Base-by-base conservation (phyloP, 805 yeast species). In the Starmerella gropengiesseri region DNA sequence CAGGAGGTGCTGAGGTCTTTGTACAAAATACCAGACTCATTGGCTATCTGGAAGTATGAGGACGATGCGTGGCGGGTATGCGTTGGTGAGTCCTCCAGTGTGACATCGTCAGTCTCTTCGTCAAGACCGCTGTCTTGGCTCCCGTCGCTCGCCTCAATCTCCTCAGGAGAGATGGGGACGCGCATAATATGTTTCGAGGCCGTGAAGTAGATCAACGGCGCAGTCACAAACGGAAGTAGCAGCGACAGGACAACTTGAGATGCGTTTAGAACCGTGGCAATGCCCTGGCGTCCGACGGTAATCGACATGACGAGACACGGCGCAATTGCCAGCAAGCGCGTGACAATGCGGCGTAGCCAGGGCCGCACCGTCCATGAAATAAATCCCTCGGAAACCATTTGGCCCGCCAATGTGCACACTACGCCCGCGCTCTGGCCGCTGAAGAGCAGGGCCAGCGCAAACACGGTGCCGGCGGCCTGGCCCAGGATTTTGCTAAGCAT, bases 371-470 rank as follows among this genome's bases (percentile, higher is more conserved):
- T 66, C 81, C 94, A 82, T 47, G 73, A 68, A 20, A 84, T 68
- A 54, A 85, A 87, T 1, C 96, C 96, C 60, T 86, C 95, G 55
- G 84, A 77, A 7, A 86, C 93, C 76, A 84, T 83, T 59, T 86
- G 95, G 28, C 95, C 94, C 2, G 95, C 87, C 55, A 87, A 70
- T 0, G 95, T 87, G 57, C 94, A 86, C 16, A 86, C 94, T 30
- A 89, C 82, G 31, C 95, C 95, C 2, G 95, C 95, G 55, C 91
- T 79, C 57, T 86, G 89, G n/a, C 96, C 96, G 12, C 89, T 78
- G 58, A 82, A 86, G 35, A 86, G 66, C 62, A 86, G 72, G 1
- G 95, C 95, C 38, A 85, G 62, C 0, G 95, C 95, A 67, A 87
- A 86, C 0, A 86, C 78, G 8, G 82, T 66, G 5, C 94, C 96